These are phyloP conservation scores for Rhizopus delemar DNA, from an alignment of 371 early-diverging fungal genomes.

Conservation along the genomic window DNA sequence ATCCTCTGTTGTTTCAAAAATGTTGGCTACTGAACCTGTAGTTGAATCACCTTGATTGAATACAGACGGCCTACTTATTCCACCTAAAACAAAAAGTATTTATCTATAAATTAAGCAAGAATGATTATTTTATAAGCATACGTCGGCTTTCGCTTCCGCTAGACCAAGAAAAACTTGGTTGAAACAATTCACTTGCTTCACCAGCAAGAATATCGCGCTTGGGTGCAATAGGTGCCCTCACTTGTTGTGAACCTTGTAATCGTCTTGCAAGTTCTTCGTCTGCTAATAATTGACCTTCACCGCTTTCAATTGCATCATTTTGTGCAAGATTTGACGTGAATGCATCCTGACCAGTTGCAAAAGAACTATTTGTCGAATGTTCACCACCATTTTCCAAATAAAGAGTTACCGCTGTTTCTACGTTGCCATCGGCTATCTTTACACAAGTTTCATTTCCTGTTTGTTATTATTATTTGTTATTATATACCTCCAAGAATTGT, in stretches of 20 bases:
- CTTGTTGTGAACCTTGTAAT: constrained; percentile 49
- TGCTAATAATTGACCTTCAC: constrained; percentile 23
- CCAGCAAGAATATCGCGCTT: constrained; percentile 74
- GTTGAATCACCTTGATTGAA: constrained; percentile 57
- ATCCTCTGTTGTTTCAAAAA: constrained; percentile 20
- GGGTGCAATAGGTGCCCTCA: constrained; percentile 80
- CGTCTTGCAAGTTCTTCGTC: constrained; percentile 59
- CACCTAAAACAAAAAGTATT: not conserved
- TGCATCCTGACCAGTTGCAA: not conserved
- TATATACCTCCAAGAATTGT: constrained; percentile 41
- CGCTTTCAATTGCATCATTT: constrained; percentile 1
- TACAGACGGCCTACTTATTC: constrained; percentile 29
- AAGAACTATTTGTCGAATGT: not conserved
- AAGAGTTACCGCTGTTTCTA: constrained; percentile 42
- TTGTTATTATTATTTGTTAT: not conserved
- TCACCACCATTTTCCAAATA: constrained; percentile 42
- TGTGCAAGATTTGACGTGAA: constrained; percentile 7
- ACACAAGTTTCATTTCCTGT: not conserved
- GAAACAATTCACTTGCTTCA: constrained; percentile 9
- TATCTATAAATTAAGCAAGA: constrained; percentile 3
- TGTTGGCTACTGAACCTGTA: constrained; percentile 34
- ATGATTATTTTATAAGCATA: not conserved
- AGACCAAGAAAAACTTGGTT: not conserved
- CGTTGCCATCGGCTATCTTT: constrained; percentile 49
- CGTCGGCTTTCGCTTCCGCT: not conserved